Base-by-base conservation (phyloP, 257 asterid genomes). In the Hygrophila difformis region DNA sequence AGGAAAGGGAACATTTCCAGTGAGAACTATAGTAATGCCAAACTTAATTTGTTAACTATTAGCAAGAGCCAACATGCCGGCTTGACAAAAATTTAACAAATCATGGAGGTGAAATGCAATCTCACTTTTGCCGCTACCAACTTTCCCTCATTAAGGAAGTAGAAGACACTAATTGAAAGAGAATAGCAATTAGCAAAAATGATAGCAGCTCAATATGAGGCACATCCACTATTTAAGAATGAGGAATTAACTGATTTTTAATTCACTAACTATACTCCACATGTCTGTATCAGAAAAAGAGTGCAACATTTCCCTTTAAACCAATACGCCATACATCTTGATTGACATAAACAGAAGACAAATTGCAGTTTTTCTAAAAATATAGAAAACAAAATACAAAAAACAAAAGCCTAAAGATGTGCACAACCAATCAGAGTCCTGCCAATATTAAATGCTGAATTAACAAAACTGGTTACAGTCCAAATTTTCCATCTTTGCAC, bases 21-120 rank as follows among this genome's bases (percentile, higher is more conserved):
- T 57, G 45, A 17, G 57, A 23, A 43, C 39, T 43, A 11, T 12
- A 15, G 48, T 39, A 31, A 56, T 20, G 48, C 46, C 67, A 53
- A 57, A 54, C 31, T 40, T 60, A 40, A 40, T 16, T n/a, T 3
- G 10, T 3, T 12, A 17, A 42, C 48, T 36, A 55, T 22, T 8
- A 18, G 23, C 37, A n/a, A 33, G 47, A 56, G 37, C 36, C 53
- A 44, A 42, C 3, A 23, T 48, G 37, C 19, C 65, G 21, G 48
- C 53, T 17, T 17, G 28, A 49, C 29, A 51, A 41, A 34, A 40
- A 36, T 35, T 22, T 23, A 46, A 53, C 18, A 7, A 26, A 20
- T 9, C 59, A 29, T 31, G 39, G 17, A 50, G 35, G 31, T 35
- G n/a, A 55, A 36, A n/a, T 37, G 28, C 42, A 26, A 26, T 3